These are phyloP conservation scores for Agrocybe praecox DNA, from an alignment of 768 basidiomycete genomes.

Conservation along the genomic window DNA sequence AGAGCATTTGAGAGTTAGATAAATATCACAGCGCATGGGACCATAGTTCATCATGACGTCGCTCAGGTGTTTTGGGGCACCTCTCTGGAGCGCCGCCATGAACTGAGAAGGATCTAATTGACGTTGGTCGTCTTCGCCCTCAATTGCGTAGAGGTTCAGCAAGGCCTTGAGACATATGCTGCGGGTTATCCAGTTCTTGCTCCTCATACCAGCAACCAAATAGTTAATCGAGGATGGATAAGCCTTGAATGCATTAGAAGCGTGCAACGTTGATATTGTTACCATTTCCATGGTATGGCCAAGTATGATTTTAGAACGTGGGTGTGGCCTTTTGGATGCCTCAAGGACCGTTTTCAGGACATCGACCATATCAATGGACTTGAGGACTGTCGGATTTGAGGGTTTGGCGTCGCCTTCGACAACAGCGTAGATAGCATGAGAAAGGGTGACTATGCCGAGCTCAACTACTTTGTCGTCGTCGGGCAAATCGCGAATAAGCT, in stretches of 20 bases:
- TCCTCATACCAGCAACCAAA: constrained; percentile 57
- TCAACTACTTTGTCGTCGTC: constrained; percentile 54
- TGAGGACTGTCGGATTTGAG: constrained; percentile 37
- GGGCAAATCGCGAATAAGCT: constrained; percentile 48
- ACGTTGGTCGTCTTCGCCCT: constrained; percentile 46
- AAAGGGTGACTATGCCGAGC: constrained; percentile 50
- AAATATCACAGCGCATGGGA: constrained; percentile 45
- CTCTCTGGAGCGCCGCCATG: constrained; percentile 39
- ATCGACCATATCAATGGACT: constrained; percentile 42
- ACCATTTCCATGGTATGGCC: constrained; percentile 56
- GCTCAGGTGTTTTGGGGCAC: constrained; percentile 47
- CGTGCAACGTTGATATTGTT: constrained; percentile 43
- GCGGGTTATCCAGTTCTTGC: constrained; percentile 54
- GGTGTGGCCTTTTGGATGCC: constrained; percentile 44
- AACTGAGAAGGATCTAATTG: constrained; percentile 52
- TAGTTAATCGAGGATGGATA: constrained; percentile 48
- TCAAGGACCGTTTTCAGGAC: constrained; percentile 46
- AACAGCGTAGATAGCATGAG: constrained; percentile 51
- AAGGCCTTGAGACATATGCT: constrained; percentile 55
- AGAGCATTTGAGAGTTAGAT: constrained; percentile 39
- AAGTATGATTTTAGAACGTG: constrained; percentile 32
- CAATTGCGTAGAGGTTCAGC: constrained; percentile 47
- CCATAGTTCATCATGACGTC: constrained; percentile 55
- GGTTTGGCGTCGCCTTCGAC: constrained; percentile 41
- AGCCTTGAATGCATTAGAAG: constrained; percentile 42